Base-by-base conservation (phyloP, 139 green algal species). In the Mychonastes homosphaera region DNA sequence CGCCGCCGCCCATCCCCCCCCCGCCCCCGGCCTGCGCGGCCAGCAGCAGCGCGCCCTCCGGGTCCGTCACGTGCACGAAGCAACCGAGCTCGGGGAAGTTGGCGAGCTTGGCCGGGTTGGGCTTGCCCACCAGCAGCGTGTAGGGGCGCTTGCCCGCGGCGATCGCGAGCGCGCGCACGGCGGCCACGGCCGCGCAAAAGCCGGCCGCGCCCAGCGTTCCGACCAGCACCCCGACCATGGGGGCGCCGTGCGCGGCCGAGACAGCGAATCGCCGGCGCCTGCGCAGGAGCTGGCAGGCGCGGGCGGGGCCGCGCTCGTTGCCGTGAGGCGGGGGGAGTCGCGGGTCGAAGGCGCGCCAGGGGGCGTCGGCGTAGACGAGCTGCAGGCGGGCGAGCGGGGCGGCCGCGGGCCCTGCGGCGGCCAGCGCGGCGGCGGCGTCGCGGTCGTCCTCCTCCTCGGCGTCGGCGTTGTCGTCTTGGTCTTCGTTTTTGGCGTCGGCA, bases 61-160 rank as follows among this genome's bases (percentile, higher is more conserved):
- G 78, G 40, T 91, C 84, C 0, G 72, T 76, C 24, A 90, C 65
- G 73, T 85, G 68, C 33, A 93, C 81, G 59, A 80, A 91, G 7
- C 89, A 74, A 51, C 86, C 72, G 16, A 80, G 41, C 70, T 98
- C 91, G 6, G 87, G 87, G 57, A 96, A 97, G 67, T 98, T 98
- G 46, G 88, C 90, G 55, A 98, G 79, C 79, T 98, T 98, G 54
- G 83, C 82, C 10, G 90, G 88, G 61, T 72, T 95, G 40, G 85
- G 85, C 60, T 90, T 92, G 24, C 89, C 91, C 67, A 95, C 83
- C 7, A 95, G 71, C 27, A 95, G 50, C 10, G 84, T 93, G 77
- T 95, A 95, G 0, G 73, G 76, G 62, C 87, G 89, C 72, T 94
- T 94, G 51, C 80, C 87, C 0, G 87, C 83, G 19, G 41, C 35